phyloP scores from a whole-genome alignment of 1,284 basidiomycete genomes.

The Cutaneotrichosporon sp. region DNA sequence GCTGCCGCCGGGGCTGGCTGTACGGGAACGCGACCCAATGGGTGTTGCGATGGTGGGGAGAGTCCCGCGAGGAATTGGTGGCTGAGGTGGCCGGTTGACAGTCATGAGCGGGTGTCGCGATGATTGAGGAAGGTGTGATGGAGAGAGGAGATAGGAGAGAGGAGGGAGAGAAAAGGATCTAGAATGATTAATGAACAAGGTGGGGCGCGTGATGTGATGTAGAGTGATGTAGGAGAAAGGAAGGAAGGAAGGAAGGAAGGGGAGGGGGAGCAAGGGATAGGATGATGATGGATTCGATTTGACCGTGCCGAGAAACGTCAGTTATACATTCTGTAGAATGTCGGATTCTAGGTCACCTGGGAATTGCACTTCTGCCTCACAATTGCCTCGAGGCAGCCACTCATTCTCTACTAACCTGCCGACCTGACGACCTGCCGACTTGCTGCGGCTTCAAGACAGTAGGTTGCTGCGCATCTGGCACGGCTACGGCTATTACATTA shows the following conservation, averaged over 20 bases:
- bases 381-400: too few relatives aligned
- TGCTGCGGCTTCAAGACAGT: too few relatives aligned
- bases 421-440: too few relatives aligned
- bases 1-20: background rate
- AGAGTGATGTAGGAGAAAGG: background rate
- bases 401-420: too few relatives aligned
- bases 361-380: too few relatives aligned
- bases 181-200: background rate
- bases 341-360: too few relatives aligned
- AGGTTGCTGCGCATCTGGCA: too few relatives aligned
- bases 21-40: background rate
- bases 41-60: background rate
- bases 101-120: background rate
- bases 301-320: too few relatives aligned
- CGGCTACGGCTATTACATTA: too few relatives aligned
- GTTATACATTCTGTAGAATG: too few relatives aligned
- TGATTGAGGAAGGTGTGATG: background rate
- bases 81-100: background rate
- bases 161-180: background rate
- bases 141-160: background rate
- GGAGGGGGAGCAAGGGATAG: background rate
- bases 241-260: background rate
- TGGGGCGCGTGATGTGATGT: background rate
- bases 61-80: background rate
- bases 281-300: too few relatives aligned